Evolutionary conservation across 345 rosid genomes (phyloP).

Genomic region (Reutealis trisperma): DNA sequence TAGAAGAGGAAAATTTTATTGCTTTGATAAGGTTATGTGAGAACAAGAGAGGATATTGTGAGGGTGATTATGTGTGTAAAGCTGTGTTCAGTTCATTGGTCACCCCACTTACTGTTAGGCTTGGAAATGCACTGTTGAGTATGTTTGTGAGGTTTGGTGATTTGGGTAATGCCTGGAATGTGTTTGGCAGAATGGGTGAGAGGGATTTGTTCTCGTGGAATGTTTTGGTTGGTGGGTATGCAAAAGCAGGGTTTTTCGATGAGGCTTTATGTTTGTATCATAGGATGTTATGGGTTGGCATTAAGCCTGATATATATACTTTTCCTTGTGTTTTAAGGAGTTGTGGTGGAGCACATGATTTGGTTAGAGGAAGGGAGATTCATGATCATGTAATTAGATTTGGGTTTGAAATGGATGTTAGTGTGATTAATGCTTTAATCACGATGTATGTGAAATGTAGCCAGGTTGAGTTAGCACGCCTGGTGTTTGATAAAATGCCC

Average conservation of each 20-base stretch:
- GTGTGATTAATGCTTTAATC: slow-evolving; percentile 77
- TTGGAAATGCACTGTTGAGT: slow-evolving; percentile 76
- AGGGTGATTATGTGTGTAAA: slow-evolving; percentile 54
- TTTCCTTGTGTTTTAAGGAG: slow-evolving; percentile 91
- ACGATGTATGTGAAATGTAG: slow-evolving; percentile 87
- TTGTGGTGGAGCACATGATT: slow-evolving; percentile 74
- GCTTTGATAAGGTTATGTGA: slow-evolving; percentile 72
- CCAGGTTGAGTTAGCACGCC: slow-evolving; percentile 49
- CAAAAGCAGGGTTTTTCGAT: slow-evolving; percentile 76
- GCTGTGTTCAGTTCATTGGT: slow-evolving; percentile 37
- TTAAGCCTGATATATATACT: slow-evolving; percentile 83
- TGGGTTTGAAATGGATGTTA: slow-evolving; percentile 72
- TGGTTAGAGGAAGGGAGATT: slow-evolving; percentile 72
- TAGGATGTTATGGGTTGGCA: slow-evolving; percentile 82
- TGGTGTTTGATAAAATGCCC: slow-evolving; percentile 70
- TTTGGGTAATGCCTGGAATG: slow-evolving; percentile 75
- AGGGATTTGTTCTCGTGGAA: slow-evolving; percentile 96
- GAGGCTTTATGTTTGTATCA: slow-evolving; percentile 89
- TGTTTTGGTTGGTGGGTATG: slow-evolving; percentile 82
- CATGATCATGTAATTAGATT: slow-evolving; percentile 78
- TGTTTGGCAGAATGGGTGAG: slow-evolving; percentile 77
- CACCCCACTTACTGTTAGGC: slow-evolving; percentile 46
- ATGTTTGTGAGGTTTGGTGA: slow-evolving; percentile 89
- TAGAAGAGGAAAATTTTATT: slow-evolving; percentile 65
- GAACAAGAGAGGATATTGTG: slow-evolving; percentile 58